Conservation (phyloP, 352 stramenopile genomes). For the Globisporangium sylvaticum region DNA sequence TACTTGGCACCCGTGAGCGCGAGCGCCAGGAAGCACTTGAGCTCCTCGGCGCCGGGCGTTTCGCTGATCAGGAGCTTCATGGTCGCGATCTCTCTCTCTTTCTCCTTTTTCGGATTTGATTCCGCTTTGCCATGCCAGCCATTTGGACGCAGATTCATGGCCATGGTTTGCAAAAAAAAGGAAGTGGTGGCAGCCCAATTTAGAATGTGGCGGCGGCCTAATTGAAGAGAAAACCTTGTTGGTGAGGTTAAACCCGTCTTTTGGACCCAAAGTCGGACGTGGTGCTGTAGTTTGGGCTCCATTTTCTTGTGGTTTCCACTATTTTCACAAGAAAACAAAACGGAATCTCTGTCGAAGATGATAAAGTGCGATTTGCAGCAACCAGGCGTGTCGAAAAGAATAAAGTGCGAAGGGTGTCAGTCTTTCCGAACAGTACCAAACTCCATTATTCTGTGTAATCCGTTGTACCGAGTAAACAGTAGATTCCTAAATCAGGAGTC, state of each 20-base stretch:
- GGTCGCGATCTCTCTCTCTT: background rate
- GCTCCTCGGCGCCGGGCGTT: constrained; percentile 57
- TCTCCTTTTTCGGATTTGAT: background rate
- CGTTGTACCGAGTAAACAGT: too few relatives aligned
- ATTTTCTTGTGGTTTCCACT: background rate
- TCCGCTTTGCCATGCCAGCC: background rate
- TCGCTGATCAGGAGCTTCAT: constrained; percentile 75
- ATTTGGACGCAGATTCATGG: background rate
- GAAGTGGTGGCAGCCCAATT: background rate
- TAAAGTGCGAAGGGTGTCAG: too few relatives aligned
- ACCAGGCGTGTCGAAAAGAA: too few relatives aligned
- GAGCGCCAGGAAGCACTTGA: constrained; percentile 80
- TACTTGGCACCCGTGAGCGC: constrained; percentile 43
- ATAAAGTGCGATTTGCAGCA: too few relatives aligned
- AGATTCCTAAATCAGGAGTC: too few relatives aligned
- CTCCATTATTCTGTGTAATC: too few relatives aligned
- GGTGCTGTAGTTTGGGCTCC: background rate
- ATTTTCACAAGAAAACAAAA: background rate
- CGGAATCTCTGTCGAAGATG: background rate
- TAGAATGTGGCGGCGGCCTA: background rate
- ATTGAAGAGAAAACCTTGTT: background rate
- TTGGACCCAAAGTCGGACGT: background rate
- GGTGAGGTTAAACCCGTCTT: background rate
- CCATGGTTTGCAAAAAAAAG: too few relatives aligned
- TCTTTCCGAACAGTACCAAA: too few relatives aligned